A percentile compares a stretch with the other conserved stretches of the same genome.
Conservation (phyloP, 2,329 filamentous ascomycete species). For the Sporothrix globosa region DNA sequence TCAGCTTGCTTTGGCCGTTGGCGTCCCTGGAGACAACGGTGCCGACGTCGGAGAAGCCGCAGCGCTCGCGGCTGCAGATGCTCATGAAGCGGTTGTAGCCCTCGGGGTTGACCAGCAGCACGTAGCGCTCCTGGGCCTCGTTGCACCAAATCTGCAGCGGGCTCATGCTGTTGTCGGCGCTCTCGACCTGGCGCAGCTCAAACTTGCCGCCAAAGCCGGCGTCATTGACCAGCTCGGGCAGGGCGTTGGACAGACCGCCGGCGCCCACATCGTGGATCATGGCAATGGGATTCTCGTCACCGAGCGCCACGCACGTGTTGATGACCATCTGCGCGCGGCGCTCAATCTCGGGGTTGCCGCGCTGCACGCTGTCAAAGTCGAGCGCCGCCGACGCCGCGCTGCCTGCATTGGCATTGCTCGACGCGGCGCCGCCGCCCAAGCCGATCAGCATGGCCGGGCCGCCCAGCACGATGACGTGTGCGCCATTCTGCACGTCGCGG, state of each 20-base stretch:
- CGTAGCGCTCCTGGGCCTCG: slow-evolving; percentile 95
- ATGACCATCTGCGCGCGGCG: slow-evolving; percentile 97
- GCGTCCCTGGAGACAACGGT: slow-evolving; percentile 67
- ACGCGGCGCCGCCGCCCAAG: slow-evolving; percentile 91
- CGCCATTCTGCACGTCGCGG: slow-evolving; percentile 78
- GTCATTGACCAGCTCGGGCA: slow-evolving; percentile 90
- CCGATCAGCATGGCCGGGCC: slow-evolving; percentile 98
- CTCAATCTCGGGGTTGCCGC: slow-evolving; percentile 96
- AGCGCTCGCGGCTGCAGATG: slow-evolving; percentile 79
- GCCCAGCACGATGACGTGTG: slow-evolving; percentile 88
- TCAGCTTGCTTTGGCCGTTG: slow-evolving; percentile 68
- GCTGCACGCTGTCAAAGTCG: slow-evolving; percentile 95
- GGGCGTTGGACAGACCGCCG: slow-evolving; percentile 73
- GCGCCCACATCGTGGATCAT: slow-evolving; percentile 98
- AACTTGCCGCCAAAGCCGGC: slow-evolving; percentile 89
- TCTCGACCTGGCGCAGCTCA: slow-evolving; percentile 92
- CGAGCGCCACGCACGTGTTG: slow-evolving; percentile 86
- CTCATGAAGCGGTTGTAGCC: slow-evolving; percentile 74
- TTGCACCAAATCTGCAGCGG: slow-evolving; percentile 98
- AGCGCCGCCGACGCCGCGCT: slow-evolving; percentile 88
- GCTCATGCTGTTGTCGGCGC: slow-evolving; percentile 86
- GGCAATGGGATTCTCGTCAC: slow-evolving; percentile 82
- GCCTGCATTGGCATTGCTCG: slow-evolving; percentile 82
- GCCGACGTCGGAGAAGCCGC: slow-evolving; percentile 90
- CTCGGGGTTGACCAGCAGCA: slow-evolving; percentile 82